Evolutionary conservation across 208 protist species (phyloP).

Genomic region (Spongospora subterranea): DNA sequence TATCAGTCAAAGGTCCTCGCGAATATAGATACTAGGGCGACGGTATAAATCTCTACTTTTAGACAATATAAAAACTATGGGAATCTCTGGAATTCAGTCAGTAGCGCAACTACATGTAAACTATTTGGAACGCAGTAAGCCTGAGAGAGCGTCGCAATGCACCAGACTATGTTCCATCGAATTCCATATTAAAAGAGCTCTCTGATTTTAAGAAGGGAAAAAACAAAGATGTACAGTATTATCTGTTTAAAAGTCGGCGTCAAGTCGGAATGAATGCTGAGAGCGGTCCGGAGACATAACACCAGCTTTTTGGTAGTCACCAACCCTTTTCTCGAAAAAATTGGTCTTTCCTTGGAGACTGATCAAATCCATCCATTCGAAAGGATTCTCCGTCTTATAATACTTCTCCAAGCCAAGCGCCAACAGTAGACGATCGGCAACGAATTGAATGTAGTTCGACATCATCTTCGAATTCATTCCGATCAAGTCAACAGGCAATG

Average conservation of each 20-base stretch:
- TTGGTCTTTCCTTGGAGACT: constrained; percentile 93
- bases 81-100: too few relatives aligned
- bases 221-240: too few relatives aligned
- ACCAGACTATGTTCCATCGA: too few relatives aligned
- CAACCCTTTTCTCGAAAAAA: constrained; percentile 99
- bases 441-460: constrained; percentile 98
- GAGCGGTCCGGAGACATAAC: constrained; percentile 75
- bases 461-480: constrained; percentile 98
- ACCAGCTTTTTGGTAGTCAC: constrained; percentile 97
- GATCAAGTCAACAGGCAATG: constrained; percentile 95
- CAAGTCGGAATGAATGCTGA: constrained; percentile 59
- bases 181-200: too few relatives aligned
- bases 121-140: too few relatives aligned
- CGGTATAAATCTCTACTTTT: too few relatives aligned
- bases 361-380: constrained; percentile 99
- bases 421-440: constrained; percentile 96
- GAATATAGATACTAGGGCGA: too few relatives aligned
- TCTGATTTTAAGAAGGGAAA: too few relatives aligned
- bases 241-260: constrained; percentile 62
- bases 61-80: too few relatives aligned
- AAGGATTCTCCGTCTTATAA: constrained; percentile 96
- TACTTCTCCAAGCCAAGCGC: constrained; percentile 89
- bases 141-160: too few relatives aligned
- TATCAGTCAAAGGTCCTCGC: too few relatives aligned
- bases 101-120: too few relatives aligned